phyloP scores from a whole-genome alignment of 1,139 yeast genomes.

The Candida dubliniensis region DNA sequence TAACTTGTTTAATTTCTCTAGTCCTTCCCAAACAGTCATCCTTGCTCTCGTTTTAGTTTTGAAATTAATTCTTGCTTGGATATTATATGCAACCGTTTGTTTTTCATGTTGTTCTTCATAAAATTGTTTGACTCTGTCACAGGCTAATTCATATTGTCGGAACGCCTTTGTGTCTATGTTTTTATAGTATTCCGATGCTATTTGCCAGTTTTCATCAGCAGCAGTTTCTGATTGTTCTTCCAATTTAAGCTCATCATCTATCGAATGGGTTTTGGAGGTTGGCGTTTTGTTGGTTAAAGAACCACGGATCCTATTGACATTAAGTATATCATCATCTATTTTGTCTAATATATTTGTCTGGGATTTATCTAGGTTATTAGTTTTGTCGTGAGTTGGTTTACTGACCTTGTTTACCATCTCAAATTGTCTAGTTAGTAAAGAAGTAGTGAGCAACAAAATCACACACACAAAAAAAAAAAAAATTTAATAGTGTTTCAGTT shows the following conservation, averaged over 20 bases:
- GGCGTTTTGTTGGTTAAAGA: slow-evolving; percentile 2
- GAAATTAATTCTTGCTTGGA: slow-evolving; percentile 70
- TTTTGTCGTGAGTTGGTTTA: not conserved
- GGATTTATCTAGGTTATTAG: not conserved
- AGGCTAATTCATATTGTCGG: slow-evolving; percentile 69
- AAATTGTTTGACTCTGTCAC: slow-evolving; percentile 65
- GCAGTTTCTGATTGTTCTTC: slow-evolving; percentile 8
- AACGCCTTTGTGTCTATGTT: slow-evolving; percentile 46
- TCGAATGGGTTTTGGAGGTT: slow-evolving; percentile 3
- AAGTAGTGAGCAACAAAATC: not conserved
- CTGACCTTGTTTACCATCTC: slow-evolving; percentile 1
- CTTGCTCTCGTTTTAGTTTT: slow-evolving; percentile 64
- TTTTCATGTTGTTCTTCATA: slow-evolving; percentile 68
- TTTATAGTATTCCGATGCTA: slow-evolving; percentile 34
- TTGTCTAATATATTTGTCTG: slow-evolving; percentile 28
- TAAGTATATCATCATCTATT: slow-evolving; percentile 37
- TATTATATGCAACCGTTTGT: slow-evolving; percentile 72
- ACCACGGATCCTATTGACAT: slow-evolving; percentile 24
- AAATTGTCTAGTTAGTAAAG: not conserved
- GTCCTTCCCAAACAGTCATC: slow-evolving; percentile 74
- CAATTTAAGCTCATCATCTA: slow-evolving; percentile 13
- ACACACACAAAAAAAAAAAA: not conserved
- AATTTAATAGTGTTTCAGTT: no score
- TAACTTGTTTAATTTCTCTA: slow-evolving; percentile 59
- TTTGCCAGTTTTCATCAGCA: slow-evolving; percentile 20